Conservation (phyloP, 139 green algal genomes). For the Astrephomene gubernaculifera region DNA sequence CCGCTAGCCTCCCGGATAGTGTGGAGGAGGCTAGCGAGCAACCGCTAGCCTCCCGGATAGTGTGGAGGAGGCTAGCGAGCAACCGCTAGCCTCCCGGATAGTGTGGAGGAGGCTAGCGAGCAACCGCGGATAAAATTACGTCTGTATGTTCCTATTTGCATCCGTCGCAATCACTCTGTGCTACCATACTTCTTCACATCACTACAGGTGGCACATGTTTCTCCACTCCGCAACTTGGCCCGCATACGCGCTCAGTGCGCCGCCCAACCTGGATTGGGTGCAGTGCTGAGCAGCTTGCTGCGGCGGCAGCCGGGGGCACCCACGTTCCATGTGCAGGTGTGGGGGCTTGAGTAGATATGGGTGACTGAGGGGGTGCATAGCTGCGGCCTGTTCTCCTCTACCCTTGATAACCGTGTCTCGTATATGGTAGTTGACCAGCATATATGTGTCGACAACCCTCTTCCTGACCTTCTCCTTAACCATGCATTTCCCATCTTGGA, state of each 20-base stretch:
- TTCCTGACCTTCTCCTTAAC: neutral
- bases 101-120: too few species aligned
- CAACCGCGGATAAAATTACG: neutral
- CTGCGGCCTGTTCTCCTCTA: neutral
- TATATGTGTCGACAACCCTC: neutral
- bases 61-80: neutral
- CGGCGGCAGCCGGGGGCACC: constrained; percentile 20
- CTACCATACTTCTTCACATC: neutral
- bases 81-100: too few species aligned
- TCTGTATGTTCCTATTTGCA: neutral
- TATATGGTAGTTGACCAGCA: neutral
- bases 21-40: too few species aligned
- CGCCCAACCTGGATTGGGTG: neutral
- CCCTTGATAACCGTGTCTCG: neutral
- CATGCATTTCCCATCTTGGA: neutral
- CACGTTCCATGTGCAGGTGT: constrained; percentile 10
- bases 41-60: neutral
- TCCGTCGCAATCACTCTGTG: neutral
- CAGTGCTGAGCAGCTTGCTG: constrained; percentile 13
- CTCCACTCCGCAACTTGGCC: constrained; percentile 17
- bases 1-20: too few species aligned
- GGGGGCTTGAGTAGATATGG: neutral
- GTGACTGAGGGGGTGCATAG: too few species aligned
- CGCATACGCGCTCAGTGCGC: constrained; percentile 31
- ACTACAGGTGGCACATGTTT: neutral